Evolutionary conservation across 2,329 filamentous ascomycete genomes (phyloP), one percentile per base, ranked within the genome.

Genomic region (Fusarium vanettenii): DNA sequence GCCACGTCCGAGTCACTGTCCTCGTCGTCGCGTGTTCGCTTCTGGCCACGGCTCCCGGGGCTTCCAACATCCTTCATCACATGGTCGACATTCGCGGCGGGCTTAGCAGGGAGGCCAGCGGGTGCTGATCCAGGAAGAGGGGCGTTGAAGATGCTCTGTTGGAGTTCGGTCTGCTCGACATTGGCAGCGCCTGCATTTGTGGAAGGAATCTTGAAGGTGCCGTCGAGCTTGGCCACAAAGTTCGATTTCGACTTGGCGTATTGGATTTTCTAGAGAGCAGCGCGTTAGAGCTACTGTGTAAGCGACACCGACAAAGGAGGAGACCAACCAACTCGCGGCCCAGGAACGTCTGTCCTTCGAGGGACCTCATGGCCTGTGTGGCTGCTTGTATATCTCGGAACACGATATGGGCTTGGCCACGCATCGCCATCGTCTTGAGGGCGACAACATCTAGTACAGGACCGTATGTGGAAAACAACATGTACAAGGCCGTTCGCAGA

Each of bases 241-340:
- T 98, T 89, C 5, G 95, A 98, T 81, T 96, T 96, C 67, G 92
- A 92, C 83, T 95, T 98, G 67, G 94, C 95, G 82, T 98, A 99
- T 75, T 92, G 88, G 77, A 99, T 95, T 90, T 92, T 94, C 96
- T 98, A 70, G 31, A 45, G 35, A n/a, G 39, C 10, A 52, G 50
- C 27, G 52, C 33, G 61, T 73, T 70, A 75, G 69, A 45, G 43
- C 3, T 27, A 20, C 16, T 29, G n/a, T 13, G 41, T 13, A 45
- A 48, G 33, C 52, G 18, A 14, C n/a, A 31, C 39, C 11, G 16
- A 18, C 31, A 27, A 43, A 55, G 11, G 14, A 35, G 41, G 18
- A 18, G 37, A 87, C 93, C 73, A 82, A 98, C 96, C 88, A 99
- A 91, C 75, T 95, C 89, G 74, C 91, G 92, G 18, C 95, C 97